Evolutionary conservation across 352 stramenopile genomes (phyloP).

Genomic region (Thalassiosira sp.): DNA sequence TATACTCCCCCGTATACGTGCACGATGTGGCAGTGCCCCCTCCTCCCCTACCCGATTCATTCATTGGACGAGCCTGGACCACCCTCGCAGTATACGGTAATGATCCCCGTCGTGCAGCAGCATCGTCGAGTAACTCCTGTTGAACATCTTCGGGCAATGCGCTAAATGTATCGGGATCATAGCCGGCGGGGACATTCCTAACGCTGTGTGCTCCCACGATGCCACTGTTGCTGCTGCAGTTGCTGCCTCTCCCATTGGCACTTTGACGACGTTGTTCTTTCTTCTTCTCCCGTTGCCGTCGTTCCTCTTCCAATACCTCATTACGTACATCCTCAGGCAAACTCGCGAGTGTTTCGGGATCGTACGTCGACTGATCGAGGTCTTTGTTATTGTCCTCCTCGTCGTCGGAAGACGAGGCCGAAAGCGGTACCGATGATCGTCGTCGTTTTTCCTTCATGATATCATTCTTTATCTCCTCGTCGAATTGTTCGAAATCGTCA

Average conservation of each 20-base stretch:
- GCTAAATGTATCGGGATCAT: slow-evolving; percentile 42
- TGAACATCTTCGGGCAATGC: slow-evolving; percentile 37
- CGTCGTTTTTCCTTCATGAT: slow-evolving; percentile 20
- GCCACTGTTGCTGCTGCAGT: too few species aligned
- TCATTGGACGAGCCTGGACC: slow-evolving; percentile 3
- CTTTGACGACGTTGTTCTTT: too few species aligned
- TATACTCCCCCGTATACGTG: slow-evolving; percentile 59
- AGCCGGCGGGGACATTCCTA: slow-evolving; percentile 29
- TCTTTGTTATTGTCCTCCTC: background rate
- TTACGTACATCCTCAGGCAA: slow-evolving; percentile 36
- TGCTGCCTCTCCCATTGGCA: too few species aligned
- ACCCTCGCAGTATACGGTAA: slow-evolving; percentile 11
- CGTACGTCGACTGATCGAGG: slow-evolving; percentile 12
- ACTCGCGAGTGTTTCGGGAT: slow-evolving; percentile 33
- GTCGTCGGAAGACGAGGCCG: background rate
- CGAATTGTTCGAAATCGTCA: slow-evolving; percentile 32
- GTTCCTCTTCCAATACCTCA: slow-evolving; percentile 38
- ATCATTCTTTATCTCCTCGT: slow-evolving; percentile 31
- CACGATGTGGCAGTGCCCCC: slow-evolving; percentile 16
- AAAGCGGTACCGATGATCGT: too few species aligned
- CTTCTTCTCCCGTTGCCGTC: slow-evolving; percentile 16
- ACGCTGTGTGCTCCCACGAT: slow-evolving; percentile 35
- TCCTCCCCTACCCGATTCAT: background rate
- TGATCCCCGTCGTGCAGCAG: slow-evolving; percentile 1
- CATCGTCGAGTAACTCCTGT: slow-evolving; percentile 33